Conservation (phyloP, 2,329 filamentous ascomycete species). For the Verticillium zaregamsianum region DNA sequence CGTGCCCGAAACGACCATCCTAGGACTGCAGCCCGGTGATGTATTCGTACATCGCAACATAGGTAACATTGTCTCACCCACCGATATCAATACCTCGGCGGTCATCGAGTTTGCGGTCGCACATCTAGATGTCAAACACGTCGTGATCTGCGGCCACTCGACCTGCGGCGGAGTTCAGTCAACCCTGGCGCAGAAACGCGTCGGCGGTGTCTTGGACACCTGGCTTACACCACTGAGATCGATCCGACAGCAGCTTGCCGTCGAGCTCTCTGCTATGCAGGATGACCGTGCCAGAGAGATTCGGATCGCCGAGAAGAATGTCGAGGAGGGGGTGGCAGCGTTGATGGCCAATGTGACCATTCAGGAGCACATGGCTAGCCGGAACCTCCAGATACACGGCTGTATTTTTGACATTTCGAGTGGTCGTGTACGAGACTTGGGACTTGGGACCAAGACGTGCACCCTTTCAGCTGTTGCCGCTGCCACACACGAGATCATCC, state of each 20-base stretch:
- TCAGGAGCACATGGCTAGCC: constrained; percentile 64
- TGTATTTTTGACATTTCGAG: constrained; percentile 62
- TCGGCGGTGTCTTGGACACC: constrained; percentile 51
- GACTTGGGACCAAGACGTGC: constrained; percentile 32
- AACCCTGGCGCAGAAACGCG: constrained; percentile 41
- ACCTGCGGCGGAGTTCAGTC: constrained; percentile 64
- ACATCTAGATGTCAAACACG: constrained; percentile 66
- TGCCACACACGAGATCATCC: constrained; percentile 30
- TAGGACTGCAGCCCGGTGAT: constrained; percentile 75
- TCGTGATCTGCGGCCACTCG: constrained; percentile 67
- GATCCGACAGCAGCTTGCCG: constrained; percentile 39
- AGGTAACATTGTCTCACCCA: constrained; percentile 73
- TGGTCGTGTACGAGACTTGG: constrained; percentile 46
- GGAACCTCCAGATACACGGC: constrained; percentile 73
- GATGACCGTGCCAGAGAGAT: constrained; percentile 51
- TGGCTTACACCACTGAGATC: constrained; percentile 50
- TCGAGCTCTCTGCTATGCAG: constrained; percentile 50
- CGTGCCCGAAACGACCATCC: constrained; percentile 77
- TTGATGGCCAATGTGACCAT: constrained; percentile 67
- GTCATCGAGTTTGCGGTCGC: constrained; percentile 78
- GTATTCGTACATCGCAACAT: constrained; percentile 91
- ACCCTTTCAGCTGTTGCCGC: constrained; percentile 3
- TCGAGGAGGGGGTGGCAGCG: constrained; percentile 62
- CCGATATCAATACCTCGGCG: constrained; percentile 69
- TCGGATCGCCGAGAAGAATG: constrained; percentile 73